Percentiles rank a stretch among this genome's conserved stretches.
phyloP scores from a whole-genome alignment of 768 basidiomycete species.

The Leccinellum albellum region DNA sequence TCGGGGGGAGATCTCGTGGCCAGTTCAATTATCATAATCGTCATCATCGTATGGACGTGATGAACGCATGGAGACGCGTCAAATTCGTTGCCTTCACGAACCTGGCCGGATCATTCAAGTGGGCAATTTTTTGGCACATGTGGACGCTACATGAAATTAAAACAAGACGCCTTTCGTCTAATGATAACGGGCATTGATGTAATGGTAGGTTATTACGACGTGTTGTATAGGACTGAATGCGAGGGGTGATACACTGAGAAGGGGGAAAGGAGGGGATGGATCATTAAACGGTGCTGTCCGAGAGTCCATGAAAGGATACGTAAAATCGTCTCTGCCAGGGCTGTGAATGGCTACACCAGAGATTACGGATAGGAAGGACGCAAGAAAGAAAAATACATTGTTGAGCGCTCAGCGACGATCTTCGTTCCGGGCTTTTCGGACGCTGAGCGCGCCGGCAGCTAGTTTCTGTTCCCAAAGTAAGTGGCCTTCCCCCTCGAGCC shows the following conservation, averaged over 20 bases:
- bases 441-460: slow-evolving; percentile 34
- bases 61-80: slow-evolving; percentile 12
- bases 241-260: slow-evolving; percentile 17
- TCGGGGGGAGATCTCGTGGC: slow-evolving; percentile 4
- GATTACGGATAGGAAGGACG: neutral
- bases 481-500: slow-evolving; percentile 66
- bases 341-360: slow-evolving; percentile 13
- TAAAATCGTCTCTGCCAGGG: slow-evolving; percentile 18
- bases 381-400: neutral
- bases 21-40: neutral
- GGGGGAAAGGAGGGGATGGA: neutral
- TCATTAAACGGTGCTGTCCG: slow-evolving; percentile 18
- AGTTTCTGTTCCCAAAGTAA: slow-evolving; percentile 59
- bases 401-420: slow-evolving; percentile 35
- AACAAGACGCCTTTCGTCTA: slow-evolving; percentile 11
- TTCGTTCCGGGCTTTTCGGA: slow-evolving; percentile 35
- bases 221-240: slow-evolving; percentile 15
- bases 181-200: slow-evolving; percentile 14
- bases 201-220: slow-evolving; percentile 24
- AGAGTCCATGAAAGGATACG: slow-evolving; percentile 20
- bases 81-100: slow-evolving; percentile 13
- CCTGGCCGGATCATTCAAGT: slow-evolving; percentile 17
- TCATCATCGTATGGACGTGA: neutral
- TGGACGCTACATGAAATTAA: slow-evolving; percentile 12
- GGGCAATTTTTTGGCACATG: slow-evolving; percentile 10